Conservation (phyloP, 2,329 filamentous ascomycete species). For the Helminthosporium solani region DNA sequence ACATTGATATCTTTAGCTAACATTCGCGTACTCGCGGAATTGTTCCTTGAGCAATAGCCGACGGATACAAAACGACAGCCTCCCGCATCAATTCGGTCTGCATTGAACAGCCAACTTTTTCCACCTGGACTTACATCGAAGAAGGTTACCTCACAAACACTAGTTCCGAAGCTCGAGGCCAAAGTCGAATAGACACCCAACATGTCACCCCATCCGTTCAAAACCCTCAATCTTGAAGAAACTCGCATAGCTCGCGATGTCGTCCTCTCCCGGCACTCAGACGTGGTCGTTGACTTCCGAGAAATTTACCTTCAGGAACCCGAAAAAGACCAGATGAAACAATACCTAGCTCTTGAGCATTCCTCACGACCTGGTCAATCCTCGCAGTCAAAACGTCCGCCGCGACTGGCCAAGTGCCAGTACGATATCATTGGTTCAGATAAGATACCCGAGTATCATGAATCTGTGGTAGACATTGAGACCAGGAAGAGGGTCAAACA, state of each 20-base stretch:
- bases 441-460: slow-evolving; percentile 55
- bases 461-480: slow-evolving; percentile 54
- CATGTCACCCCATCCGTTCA: slow-evolving; percentile 54
- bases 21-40: background rate
- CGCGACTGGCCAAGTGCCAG: slow-evolving; percentile 54
- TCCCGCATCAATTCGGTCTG: background rate
- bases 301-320: slow-evolving; percentile 56
- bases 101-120: background rate
- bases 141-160: background rate
- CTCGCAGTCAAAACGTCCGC: slow-evolving; percentile 47
- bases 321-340: slow-evolving; percentile 49
- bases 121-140: background rate
- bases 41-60: background rate
- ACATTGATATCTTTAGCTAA: background rate
- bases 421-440: slow-evolving; percentile 59
- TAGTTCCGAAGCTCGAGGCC: too few relatives aligned
- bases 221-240: slow-evolving; percentile 58
- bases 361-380: slow-evolving; percentile 37
- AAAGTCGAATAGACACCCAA: background rate
- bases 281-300: slow-evolving; percentile 47
- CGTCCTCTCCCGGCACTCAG: slow-evolving; percentile 46
- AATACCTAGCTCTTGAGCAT: slow-evolving; percentile 53
- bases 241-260: slow-evolving; percentile 54
- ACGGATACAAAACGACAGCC: background rate
- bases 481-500: slow-evolving; percentile 46